Percentiles rank a stretch among this genome's conserved stretches.
Conservation (phyloP, 2,329 filamentous ascomycete species). For the Biscogniauxia marginata region DNA sequence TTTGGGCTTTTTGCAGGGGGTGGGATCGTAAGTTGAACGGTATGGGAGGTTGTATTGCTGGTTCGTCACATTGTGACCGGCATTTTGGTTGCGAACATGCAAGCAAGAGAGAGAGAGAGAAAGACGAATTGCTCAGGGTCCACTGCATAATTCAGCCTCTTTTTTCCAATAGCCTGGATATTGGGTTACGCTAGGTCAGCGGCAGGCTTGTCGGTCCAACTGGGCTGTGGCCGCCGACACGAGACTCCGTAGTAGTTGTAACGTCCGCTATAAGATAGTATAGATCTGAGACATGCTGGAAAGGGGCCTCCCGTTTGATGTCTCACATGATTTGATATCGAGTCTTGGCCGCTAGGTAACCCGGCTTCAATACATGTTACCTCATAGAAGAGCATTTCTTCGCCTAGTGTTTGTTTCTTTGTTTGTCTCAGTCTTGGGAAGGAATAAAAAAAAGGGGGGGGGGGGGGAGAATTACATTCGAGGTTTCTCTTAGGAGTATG, state of each 20-base stretch:
- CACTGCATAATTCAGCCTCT: not conserved
- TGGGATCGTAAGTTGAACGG: not conserved
- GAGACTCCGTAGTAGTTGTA: no score
- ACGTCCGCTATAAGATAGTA: not conserved
- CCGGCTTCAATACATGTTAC: not conserved
- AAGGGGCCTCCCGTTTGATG: not conserved
- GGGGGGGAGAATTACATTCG: no score
- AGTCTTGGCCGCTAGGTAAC: not conserved
- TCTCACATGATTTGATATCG: not conserved
- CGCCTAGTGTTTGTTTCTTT: no score
- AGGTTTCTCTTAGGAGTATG: no score
- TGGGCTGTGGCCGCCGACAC: not conserved
- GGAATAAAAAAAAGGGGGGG: no score
- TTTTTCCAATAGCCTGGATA: conserved; percentile 3
- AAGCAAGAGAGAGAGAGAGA: not conserved
- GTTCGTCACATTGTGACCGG: not conserved
- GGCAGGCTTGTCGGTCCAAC: not conserved
- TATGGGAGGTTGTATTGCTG: not conserved
- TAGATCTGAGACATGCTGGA: not conserved
- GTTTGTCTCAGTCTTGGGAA: no score
- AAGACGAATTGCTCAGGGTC: not conserved
- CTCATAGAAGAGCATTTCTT: no score
- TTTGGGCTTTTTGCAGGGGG: not conserved
- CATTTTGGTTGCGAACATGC: not conserved
- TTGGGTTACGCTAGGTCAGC: not conserved